phyloP scores from a whole-genome alignment of 2,329 filamentous ascomycete genomes.

The Claviceps arundinis region DNA sequence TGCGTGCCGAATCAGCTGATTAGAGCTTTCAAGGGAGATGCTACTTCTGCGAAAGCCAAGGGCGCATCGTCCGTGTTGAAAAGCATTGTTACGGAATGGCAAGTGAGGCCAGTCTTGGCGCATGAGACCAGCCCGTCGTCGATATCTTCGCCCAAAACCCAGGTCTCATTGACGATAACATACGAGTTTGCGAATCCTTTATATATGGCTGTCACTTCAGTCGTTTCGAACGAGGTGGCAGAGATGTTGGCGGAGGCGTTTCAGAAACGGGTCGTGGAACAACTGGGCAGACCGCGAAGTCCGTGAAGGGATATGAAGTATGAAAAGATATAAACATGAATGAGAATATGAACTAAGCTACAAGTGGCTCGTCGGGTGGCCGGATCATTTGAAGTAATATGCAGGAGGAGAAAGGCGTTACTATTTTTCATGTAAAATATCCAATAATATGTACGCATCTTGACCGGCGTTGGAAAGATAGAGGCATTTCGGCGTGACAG shows the following conservation, averaged over 20 bases:
- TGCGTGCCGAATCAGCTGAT: conserved; percentile 63
- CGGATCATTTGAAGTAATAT: too few relatives aligned
- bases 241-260: conserved; percentile 88
- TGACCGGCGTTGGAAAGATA: not conserved
- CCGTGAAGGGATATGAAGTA: not conserved
- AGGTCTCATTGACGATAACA: conserved; percentile 62
- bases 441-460: not conserved
- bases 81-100: conserved; percentile 59
- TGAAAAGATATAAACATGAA: not conserved
- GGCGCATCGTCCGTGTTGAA: conserved; percentile 44
- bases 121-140: not conserved
- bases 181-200: conserved; percentile 85
- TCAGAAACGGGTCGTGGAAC: conserved; percentile 58
- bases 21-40: conserved; percentile 58
- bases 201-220: conserved; percentile 68
- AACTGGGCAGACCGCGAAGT: conserved; percentile 9
- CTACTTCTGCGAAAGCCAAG: conserved; percentile 28
- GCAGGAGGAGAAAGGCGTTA: too few relatives aligned
- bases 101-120: conserved; percentile 33
- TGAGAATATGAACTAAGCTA: not conserved
- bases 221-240: conserved; percentile 73
- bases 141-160: conserved; percentile 32
- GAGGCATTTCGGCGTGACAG: not conserved
- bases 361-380: too few relatives aligned
- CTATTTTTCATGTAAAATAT: too few relatives aligned